Evolutionary conservation across 2,329 filamentous ascomycete species (phyloP).

Genomic region (Neocucurbitaria cava): DNA sequence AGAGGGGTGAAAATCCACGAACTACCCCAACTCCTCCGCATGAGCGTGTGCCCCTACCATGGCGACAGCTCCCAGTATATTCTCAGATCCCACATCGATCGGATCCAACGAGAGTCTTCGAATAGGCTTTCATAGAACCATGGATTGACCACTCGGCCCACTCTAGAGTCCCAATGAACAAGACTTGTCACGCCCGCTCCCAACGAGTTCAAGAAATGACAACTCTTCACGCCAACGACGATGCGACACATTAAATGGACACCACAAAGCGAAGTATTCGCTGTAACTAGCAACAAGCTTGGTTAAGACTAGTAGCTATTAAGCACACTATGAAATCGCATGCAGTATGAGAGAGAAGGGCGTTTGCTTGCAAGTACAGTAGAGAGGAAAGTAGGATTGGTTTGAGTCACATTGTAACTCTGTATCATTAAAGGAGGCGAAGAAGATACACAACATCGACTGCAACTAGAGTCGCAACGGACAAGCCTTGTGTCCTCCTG

Average conservation of each 20-base stretch:
- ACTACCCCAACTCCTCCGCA: background rate
- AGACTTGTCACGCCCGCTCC: background rate
- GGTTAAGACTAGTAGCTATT: background rate
- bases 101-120: background rate
- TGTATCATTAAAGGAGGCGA: no score
- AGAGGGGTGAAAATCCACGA: constrained; percentile 25
- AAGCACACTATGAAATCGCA: background rate
- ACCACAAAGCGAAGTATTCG: background rate
- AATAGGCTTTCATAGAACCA: background rate
- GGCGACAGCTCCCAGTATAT: background rate
- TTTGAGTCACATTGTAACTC: no score
- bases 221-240: background rate
- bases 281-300: background rate
- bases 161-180: background rate
- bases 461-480: no score
- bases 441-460: no score
- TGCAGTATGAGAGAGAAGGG: no score
- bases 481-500: no score
- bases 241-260: background rate
- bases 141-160: background rate
- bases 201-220: background rate
- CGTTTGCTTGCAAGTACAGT: no score
- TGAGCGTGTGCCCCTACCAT: background rate
- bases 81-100: background rate
- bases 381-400: no score